Conservation (phyloP, 768 basidiomycete genomes). For the Amanita phalloides region DNA sequence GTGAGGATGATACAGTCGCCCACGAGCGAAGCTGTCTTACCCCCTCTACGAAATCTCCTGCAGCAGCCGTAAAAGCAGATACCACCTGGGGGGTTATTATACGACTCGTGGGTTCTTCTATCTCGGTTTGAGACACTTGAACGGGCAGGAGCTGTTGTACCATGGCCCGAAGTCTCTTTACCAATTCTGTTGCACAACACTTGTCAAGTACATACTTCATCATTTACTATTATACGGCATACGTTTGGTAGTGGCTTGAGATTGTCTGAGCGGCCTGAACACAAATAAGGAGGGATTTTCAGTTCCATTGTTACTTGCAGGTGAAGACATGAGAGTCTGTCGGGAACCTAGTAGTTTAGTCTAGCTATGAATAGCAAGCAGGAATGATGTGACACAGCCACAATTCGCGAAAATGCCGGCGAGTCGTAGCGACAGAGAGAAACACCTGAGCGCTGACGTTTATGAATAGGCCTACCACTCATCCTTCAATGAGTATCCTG, state of each 20-base stretch:
- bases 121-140: constrained; percentile 55
- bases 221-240: constrained; percentile 12
- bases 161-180: constrained; percentile 69
- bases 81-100: constrained; percentile 79
- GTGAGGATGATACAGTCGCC: not conserved
- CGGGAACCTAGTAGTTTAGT: too few relatives aligned
- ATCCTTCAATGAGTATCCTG: constrained; percentile 75
- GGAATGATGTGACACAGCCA: not conserved
- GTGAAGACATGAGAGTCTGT: not conserved
- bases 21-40: constrained; percentile 28
- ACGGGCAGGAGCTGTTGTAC: constrained; percentile 70
- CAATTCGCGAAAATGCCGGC: constrained; percentile 40
- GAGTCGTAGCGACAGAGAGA: constrained; percentile 15
- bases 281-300: constrained; percentile 38
- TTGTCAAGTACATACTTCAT: not conserved
- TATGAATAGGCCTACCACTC: constrained; percentile 87
- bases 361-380: too few relatives aligned
- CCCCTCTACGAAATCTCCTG: constrained; percentile 81
- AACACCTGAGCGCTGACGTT: constrained; percentile 4
- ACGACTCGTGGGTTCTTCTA: constrained; percentile 71
- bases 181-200: constrained; percentile 43
- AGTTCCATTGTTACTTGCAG: constrained; percentile 19
- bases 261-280: constrained; percentile 37
- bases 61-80: constrained; percentile 63
- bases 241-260: constrained; percentile 74